Conservation (phyloP, 805 yeast genomes). For the Ogataea sp. region DNA sequence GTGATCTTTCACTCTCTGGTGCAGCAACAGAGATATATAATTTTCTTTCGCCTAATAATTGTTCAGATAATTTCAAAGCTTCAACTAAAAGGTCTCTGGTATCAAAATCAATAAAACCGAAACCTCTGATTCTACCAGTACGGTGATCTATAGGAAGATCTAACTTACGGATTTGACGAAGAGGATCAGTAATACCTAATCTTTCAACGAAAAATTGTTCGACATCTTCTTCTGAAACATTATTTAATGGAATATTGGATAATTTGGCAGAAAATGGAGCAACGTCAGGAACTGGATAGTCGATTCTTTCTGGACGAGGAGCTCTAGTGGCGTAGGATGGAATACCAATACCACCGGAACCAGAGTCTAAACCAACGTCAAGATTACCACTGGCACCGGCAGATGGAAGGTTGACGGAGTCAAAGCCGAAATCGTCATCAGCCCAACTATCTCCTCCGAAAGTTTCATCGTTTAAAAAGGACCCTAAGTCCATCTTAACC, state of each 20-base stretch:
- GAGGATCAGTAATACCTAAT: constrained; percentile 38
- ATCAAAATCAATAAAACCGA: constrained; percentile 44
- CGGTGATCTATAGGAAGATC: constrained; percentile 65
- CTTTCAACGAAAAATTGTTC: constrained; percentile 52
- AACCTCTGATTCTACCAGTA: constrained; percentile 55
- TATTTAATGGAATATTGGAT: constrained; percentile 82
- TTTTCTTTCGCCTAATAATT: constrained; percentile 40
- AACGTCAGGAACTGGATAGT: constrained; percentile 79
- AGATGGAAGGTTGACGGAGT: constrained; percentile 7
- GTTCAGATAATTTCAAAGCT: constrained; percentile 37
- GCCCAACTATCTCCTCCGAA: constrained; percentile 75
- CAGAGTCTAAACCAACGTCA: constrained; percentile 3
- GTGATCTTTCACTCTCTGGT: constrained; percentile 37
- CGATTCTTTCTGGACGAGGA: constrained; percentile 41
- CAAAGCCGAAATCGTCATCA: constrained; percentile 69
- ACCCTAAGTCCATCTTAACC: constrained; percentile 76
- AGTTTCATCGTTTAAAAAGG: constrained; percentile 73
- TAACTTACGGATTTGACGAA: constrained; percentile 48
- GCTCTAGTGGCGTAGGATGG: constrained; percentile 3
- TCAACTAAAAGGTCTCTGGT: constrained; percentile 41
- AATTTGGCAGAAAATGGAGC: constrained; percentile 93
- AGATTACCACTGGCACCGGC: constrained; percentile 5
- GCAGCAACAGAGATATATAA: constrained; percentile 52
- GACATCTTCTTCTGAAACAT: constrained; percentile 57
- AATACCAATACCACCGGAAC: constrained; percentile 14